Conservation (phyloP, 768 basidiomycete species). For the Rhodosporidiobolus sp. region DNA sequence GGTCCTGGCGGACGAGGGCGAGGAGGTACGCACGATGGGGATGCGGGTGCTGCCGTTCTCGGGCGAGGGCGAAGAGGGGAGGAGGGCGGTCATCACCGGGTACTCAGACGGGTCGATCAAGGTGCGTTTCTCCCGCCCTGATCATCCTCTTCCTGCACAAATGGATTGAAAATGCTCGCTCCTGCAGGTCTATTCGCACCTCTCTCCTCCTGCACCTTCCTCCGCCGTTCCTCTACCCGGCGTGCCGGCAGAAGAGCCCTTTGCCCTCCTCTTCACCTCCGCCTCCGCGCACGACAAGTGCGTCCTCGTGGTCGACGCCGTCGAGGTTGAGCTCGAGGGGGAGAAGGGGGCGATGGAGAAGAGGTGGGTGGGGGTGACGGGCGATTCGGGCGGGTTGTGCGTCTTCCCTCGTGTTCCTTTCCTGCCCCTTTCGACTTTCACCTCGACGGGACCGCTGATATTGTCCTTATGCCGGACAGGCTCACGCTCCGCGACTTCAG, state of each 20-base stretch:
- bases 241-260: too few relatives aligned
- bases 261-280: background rate
- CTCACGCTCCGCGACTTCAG: slow-evolving; percentile 2
- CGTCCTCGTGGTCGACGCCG: slow-evolving; percentile 1
- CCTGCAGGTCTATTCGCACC: background rate
- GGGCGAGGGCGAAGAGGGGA: background rate
- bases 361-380: background rate
- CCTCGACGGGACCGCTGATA: too few relatives aligned
- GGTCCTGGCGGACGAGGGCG: slow-evolving; percentile 16
- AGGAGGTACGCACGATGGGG: slow-evolving; percentile 27
- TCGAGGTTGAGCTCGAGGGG: background rate
- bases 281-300: slow-evolving; percentile 2
- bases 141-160: too few relatives aligned
- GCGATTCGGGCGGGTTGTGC: slow-evolving; percentile 11
- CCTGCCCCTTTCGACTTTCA: too few relatives aligned
- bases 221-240: too few relatives aligned
- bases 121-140: background rate
- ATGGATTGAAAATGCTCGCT: background rate
- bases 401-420: background rate
- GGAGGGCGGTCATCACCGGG: background rate
- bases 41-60: background rate
- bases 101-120: slow-evolving; percentile 20
- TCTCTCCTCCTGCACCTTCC: too few relatives aligned
- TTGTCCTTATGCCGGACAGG: background rate
- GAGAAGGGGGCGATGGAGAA: background rate